Base-by-base conservation (phyloP, 306 rosid species). In the Castanea crenata region DNA sequence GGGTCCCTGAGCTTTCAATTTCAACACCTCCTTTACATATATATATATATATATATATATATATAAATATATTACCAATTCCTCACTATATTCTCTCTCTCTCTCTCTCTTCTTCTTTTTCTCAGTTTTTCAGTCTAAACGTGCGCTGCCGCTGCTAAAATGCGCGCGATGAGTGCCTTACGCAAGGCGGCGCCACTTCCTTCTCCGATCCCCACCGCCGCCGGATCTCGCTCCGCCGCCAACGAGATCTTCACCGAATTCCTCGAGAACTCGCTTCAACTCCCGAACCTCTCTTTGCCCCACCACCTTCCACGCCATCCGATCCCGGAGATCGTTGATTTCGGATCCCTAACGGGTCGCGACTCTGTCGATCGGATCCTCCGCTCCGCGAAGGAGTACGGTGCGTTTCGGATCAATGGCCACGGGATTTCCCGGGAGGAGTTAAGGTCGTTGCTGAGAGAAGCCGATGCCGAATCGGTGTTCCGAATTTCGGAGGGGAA, bases 171-270 rank as follows among this genome's bases (percentile, higher is more conserved):
- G 12, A 82, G 81, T 78, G 77, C 57, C 2, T 49, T 72, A 19
- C 27, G 65, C 57, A 35, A 78, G 4, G 74, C 77, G 59, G 84
- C 74, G 25, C 92, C 91, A 11, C 88, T 91, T 3, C 99, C 97
- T 0, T 90, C 97, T 2, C 97, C 98, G 49, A 89, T 95, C 72
- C 97, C 97, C 0, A 94, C 94, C 0, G 97, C 55, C 1, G 85
- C 76, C 71, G 99, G 99, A 7, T 77, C 90, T 0, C 94, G 97
- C 11, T 88, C 91, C 7, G 94, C 98, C 1, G 87, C 91, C 35
- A 83, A 87, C 56, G 88, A 90, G 4, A 65, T 75, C 81, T 88
- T 92, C 83, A 78, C 77, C 51, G 67, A 81, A 7, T 92, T 78
- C 77, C 94, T 95, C 21, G 91, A 92, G 25, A 76, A 79, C 16